Evolutionary conservation across 306 rosid genomes (phyloP).

Genomic region (Dalbergia cochinchinensis): DNA sequence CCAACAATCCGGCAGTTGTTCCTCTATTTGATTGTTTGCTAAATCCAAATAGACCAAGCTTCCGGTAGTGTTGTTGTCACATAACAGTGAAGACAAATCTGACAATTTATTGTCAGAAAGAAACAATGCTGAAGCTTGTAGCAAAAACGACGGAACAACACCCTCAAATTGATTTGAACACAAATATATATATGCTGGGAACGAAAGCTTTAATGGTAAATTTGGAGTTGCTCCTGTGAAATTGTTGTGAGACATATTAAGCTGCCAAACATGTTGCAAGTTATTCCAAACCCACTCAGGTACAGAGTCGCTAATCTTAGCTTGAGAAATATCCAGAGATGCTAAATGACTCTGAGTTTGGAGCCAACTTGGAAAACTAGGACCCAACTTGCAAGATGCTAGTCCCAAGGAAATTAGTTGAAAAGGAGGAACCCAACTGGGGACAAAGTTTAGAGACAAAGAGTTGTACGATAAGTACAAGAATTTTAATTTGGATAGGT

Average conservation of each 20-base stretch:
- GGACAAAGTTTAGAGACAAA: not conserved
- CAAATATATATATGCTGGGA: fast-evolving
- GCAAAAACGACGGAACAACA: not conserved
- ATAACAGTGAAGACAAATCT: not conserved
- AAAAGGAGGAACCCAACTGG: conserved; percentile 30
- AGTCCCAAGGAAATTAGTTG: fast-evolving
- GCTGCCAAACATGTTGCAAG: fast-evolving
- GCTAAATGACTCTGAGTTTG: fast-evolving
- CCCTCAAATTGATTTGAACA: conserved; percentile 44
- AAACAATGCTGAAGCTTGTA: fast-evolving
- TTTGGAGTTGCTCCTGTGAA: conserved; percentile 27
- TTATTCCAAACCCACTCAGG: conserved; percentile 36
- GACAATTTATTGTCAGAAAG: conserved; percentile 12
- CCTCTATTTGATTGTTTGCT: conserved; percentile 29
- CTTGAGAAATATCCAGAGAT: not conserved
- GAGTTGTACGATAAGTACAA: not conserved
- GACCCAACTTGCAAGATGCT: conserved; percentile 44
- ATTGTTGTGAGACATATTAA: conserved; percentile 37
- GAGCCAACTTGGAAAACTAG: conserved; percentile 35
- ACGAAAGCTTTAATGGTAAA: not conserved
- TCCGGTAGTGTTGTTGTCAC: not conserved
- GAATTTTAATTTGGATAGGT: fast-evolving
- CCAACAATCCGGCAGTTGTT: conserved; percentile 21
- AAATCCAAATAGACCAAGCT: not conserved
- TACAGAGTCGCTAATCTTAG: not conserved